Conservation (phyloP, 371 early-diverging fungal genomes). For the Apophysomyces trapeziformis region DNA sequence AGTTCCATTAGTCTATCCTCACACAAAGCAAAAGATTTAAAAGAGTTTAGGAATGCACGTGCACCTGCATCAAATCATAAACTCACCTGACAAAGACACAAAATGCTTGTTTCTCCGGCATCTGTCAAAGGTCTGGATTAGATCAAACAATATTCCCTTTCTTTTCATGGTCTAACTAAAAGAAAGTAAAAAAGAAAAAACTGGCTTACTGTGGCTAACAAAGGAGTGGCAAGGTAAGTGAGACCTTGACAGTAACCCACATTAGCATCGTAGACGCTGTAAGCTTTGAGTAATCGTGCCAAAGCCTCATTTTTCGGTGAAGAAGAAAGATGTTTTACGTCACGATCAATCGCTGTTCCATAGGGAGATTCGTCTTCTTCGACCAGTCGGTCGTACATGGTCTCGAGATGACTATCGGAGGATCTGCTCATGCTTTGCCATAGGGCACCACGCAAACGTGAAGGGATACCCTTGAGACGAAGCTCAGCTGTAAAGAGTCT, state of each 20-base stretch:
- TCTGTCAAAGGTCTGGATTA: conserved; percentile 45
- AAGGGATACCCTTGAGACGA: conserved; percentile 55
- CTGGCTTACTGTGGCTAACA: conserved; percentile 74
- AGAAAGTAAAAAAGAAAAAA: neutral
- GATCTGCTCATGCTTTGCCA: conserved; percentile 88
- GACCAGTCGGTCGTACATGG: conserved; percentile 74
- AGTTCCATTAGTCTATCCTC: conserved; percentile 74
- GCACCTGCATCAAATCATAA: neutral
- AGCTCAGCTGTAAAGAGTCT: neutral
- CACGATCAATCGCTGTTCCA: conserved; percentile 83
- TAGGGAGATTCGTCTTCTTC: conserved; percentile 56
- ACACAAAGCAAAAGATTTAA: neutral
- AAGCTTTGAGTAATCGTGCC: conserved; percentile 84
- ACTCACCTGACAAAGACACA: conserved; percentile 70
- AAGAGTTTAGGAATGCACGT: neutral
- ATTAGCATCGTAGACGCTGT: conserved; percentile 86
- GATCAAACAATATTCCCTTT: neutral
- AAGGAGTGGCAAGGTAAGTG: conserved; percentile 80
- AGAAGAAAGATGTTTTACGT: conserved; percentile 56
- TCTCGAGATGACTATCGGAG: conserved; percentile 66
- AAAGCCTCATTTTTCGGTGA: conserved; percentile 65
- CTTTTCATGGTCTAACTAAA: neutral
- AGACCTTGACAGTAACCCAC: conserved; percentile 95
- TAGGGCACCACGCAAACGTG: conserved; percentile 75
- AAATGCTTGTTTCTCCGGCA: conserved; percentile 92